phyloP scores from a whole-genome alignment of 345 rosid species.

The Rhodomyrtus tomentosa region DNA sequence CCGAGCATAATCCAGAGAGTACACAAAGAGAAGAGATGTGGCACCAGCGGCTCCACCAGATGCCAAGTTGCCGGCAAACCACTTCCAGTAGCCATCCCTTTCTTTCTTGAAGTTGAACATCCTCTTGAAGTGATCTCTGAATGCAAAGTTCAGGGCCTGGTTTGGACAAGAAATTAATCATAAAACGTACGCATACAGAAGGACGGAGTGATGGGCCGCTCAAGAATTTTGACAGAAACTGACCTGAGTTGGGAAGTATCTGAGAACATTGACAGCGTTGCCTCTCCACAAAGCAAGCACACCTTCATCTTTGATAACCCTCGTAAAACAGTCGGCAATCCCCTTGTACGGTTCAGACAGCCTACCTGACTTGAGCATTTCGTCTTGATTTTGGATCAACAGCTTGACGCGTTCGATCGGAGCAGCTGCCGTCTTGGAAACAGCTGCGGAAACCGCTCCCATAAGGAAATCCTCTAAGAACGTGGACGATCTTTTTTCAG shows the following conservation, averaged over 20 bases:
- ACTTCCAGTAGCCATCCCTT: conserved; percentile 48
- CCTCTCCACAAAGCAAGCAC: conserved; percentile 50
- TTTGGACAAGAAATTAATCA: neutral
- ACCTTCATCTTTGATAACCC: conserved; percentile 48
- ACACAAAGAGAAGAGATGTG: conserved; percentile 42
- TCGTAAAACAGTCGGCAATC: conserved; percentile 34
- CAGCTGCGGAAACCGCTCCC: conserved; percentile 55
- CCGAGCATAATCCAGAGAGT: conserved; percentile 47
- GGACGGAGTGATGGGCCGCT: neutral
- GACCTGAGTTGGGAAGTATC: conserved; percentile 57
- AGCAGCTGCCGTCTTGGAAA: conserved; percentile 40
- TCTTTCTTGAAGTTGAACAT: conserved; percentile 53
- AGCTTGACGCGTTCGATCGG: conserved; percentile 44
- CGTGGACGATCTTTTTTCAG: conserved; percentile 22
- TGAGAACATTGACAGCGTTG: conserved; percentile 48
- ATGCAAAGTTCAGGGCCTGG: conserved; percentile 50
- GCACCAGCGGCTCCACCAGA: conserved; percentile 64
- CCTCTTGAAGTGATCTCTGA: conserved; percentile 45
- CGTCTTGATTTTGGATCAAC: conserved; percentile 46
- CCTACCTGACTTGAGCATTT: conserved; percentile 46
- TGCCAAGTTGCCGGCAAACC: conserved; percentile 61
- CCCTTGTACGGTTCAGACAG: conserved; percentile 45
- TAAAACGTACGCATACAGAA: neutral
- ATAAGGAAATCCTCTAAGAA: conserved; percentile 45
- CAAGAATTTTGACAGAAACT: neutral